Evolutionary conservation across 1,284 basidiomycete species (phyloP).

Genomic region (Tilletia caries): DNA sequence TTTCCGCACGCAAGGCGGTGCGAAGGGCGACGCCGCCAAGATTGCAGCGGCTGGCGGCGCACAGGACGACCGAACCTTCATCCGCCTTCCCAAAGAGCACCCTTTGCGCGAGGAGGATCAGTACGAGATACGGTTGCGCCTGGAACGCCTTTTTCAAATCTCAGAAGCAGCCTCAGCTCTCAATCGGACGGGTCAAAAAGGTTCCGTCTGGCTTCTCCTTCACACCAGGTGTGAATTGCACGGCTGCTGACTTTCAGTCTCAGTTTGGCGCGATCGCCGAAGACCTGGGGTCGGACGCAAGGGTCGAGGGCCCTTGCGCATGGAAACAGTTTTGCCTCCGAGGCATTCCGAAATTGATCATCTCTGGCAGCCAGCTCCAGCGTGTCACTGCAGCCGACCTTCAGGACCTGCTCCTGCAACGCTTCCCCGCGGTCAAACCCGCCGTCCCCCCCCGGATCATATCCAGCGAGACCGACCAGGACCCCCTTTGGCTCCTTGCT

Average conservation of each 20-base stretch:
- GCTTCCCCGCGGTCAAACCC: background rate
- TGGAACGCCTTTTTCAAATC: background rate
- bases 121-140: background rate
- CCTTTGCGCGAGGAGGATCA: background rate
- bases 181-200: conserved; percentile 3
- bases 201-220: conserved; percentile 2
- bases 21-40: background rate
- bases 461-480: too few species aligned
- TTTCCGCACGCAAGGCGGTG: background rate
- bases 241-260: background rate
- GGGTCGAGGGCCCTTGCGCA: background rate
- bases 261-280: background rate
- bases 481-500: background rate
- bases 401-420: background rate
- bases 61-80: background rate
- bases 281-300: background rate
- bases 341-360: background rate
- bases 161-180: too few species aligned
- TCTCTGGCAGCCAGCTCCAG: background rate
- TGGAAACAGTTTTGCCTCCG: background rate
- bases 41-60: background rate
- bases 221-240: background rate
- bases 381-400: background rate
- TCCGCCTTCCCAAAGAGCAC: background rate
- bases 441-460: background rate